Evolutionary conservation across 192 early-diverging fungal species (phyloP).

Genomic region (Podila epigama): DNA sequence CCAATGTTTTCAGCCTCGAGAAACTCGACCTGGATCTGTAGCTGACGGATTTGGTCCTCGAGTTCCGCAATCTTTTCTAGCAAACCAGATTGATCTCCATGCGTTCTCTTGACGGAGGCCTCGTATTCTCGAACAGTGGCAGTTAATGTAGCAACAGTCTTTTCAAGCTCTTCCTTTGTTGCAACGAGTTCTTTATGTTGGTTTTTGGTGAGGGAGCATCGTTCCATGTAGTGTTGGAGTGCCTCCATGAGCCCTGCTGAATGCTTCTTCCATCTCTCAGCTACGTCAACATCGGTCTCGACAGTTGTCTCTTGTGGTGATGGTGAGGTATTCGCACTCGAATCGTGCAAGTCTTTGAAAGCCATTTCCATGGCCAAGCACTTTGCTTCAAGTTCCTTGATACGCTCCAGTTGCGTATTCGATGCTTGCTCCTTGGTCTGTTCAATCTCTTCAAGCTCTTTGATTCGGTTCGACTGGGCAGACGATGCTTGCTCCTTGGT

Average conservation of each 20-base stretch:
- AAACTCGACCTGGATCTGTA: conserved; percentile 29
- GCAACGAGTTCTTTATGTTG: conserved; percentile 15
- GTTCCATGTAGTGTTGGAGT: background rate
- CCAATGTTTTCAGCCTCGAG: conserved; percentile 46
- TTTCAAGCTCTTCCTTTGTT: background rate
- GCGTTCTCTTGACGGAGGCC: background rate
- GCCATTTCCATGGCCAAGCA: conserved; percentile 23
- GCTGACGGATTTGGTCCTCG: conserved; percentile 21
- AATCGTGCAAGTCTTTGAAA: conserved; percentile 14
- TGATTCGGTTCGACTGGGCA: conserved; percentile 3
- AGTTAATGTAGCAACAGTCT: background rate
- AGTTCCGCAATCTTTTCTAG: conserved; percentile 34
- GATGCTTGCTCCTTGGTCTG: conserved; percentile 1
- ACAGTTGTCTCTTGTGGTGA: background rate
- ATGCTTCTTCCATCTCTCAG: conserved; percentile 15
- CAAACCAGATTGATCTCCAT: conserved; percentile 10
- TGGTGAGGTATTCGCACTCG: conserved; percentile 8
- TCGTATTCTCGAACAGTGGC: conserved; percentile 11
- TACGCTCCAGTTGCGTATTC: conserved; percentile 1
- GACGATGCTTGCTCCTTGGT: conserved; percentile 6
- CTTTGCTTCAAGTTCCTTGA: conserved; percentile 11
- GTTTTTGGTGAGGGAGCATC: conserved; percentile 28
- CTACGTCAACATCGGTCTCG: background rate
- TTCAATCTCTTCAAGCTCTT: background rate
- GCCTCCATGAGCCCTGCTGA: conserved; percentile 9